A percentile compares a stretch with the other conserved stretches of the same genome.
Evolutionary conservation across 2,329 filamentous ascomycete species (phyloP).

Genomic region (Neopestalotiopsis sp.): DNA sequence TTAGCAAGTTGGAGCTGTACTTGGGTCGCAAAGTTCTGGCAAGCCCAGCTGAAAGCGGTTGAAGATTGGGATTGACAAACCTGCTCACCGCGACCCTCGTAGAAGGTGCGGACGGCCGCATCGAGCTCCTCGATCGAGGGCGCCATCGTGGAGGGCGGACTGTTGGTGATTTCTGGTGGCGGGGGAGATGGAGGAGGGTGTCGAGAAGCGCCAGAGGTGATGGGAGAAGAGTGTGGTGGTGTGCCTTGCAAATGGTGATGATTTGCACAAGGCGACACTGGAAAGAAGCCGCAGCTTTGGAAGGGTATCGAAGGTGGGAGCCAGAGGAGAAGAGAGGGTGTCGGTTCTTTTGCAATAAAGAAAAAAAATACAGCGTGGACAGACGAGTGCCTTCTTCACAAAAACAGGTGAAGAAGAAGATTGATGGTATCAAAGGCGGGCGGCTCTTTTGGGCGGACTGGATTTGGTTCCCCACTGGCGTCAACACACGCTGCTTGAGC

Average conservation of each 20-base stretch:
- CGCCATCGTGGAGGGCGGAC: constrained; percentile 57
- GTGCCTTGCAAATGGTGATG: constrained; percentile 4
- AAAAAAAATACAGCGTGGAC: constrained; percentile 5
- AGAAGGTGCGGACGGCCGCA: constrained; percentile 94
- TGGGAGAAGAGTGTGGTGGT: neutral
- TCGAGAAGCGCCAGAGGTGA: constrained; percentile 30
- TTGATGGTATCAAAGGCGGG: constrained; percentile 19
- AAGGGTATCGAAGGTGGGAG: constrained; percentile 4
- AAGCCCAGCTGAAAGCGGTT: neutral
- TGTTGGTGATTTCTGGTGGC: constrained; percentile 18
- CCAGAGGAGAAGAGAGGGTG: neutral
- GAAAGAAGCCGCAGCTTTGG: neutral
- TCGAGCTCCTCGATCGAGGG: constrained; percentile 92
- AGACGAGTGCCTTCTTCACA: constrained; percentile 15
- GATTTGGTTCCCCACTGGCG: constrained; percentile 8
- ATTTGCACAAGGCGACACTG: constrained; percentile 1
- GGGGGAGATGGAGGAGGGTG: constrained; percentile 24
- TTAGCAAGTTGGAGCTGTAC: constrained; percentile 39
- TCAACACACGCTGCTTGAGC: constrained; percentile 6
- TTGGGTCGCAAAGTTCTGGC: constrained; percentile 19
- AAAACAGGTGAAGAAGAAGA: constrained; percentile 11
- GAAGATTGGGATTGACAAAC: constrained; percentile 57
- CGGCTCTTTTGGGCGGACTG: constrained; percentile 11
- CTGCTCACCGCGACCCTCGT: constrained; percentile 93
- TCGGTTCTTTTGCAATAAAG: constrained; percentile 1